phyloP scores from a whole-genome alignment of 306 rosid species.

The Malus orientalis region DNA sequence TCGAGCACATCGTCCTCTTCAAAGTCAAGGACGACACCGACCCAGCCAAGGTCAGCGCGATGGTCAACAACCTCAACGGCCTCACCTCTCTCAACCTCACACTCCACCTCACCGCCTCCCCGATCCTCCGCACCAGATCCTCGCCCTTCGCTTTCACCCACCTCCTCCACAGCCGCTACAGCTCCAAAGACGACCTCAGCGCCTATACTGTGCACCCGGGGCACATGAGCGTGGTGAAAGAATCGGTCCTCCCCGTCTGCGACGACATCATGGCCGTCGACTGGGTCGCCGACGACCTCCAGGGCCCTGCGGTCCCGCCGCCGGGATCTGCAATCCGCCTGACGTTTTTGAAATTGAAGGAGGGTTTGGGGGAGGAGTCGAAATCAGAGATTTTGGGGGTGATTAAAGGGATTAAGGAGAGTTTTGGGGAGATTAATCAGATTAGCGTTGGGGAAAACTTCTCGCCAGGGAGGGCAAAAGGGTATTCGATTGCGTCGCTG shows the following conservation, averaged over 20 bases:
- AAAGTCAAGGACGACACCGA: conserved; percentile 70
- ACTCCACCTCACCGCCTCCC: conserved; percentile 57
- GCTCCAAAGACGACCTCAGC: conserved; percentile 49
- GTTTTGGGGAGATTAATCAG: conserved; percentile 44
- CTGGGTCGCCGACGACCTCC: conserved; percentile 46
- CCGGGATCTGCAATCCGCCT: conserved; percentile 54
- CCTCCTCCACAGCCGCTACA: conserved; percentile 79
- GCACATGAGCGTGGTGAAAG: conserved; percentile 65
- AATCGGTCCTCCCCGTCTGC: conserved; percentile 53
- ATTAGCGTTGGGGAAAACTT: conserved; percentile 61
- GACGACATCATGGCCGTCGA: conserved; percentile 90
- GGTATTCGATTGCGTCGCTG: conserved; percentile 67
- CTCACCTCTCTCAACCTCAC: conserved; percentile 53
- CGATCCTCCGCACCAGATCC: conserved; percentile 58
- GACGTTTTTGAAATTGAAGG: conserved; percentile 70
- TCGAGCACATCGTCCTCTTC: conserved; percentile 81
- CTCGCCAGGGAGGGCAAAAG: conserved; percentile 89
- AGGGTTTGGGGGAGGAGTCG: conserved; percentile 18
- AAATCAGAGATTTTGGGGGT: conserved; percentile 45
- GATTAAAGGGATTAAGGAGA: conserved; percentile 39
- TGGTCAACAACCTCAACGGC: conserved; percentile 46
- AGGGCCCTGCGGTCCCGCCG: conserved; percentile 7
- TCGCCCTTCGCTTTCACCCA: conserved; percentile 61
- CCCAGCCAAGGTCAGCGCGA: conserved; percentile 43
- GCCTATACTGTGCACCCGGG: conserved; percentile 50